These are phyloP conservation scores for Magnaporthales sp. DNA, from an alignment of 2,329 filamentous ascomycete genomes.

Conservation along the genomic window DNA sequence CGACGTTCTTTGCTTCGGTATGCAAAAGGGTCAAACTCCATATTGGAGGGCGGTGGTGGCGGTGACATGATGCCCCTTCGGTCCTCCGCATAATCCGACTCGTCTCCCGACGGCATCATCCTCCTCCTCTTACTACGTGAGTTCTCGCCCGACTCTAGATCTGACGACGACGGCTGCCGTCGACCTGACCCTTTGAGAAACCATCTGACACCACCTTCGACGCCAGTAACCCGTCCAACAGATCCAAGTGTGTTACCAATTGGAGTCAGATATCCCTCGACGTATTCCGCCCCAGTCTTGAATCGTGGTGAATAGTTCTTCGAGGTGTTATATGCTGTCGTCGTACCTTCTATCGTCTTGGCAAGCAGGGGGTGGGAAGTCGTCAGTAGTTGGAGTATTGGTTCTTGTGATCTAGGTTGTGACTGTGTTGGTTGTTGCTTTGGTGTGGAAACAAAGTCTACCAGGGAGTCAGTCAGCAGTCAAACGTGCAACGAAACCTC, in stretches of 20 bases:
- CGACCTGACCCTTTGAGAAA: conserved; percentile 44
- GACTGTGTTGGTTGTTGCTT: conserved; percentile 29
- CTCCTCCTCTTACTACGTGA: conserved; percentile 51
- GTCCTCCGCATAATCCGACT: conserved; percentile 16
- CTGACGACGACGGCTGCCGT: conserved; percentile 27
- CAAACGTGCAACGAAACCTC: conserved; percentile 12
- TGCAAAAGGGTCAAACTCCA: conserved; percentile 13
- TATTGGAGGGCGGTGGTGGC: conserved; percentile 5
- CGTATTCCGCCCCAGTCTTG: conserved; percentile 81
- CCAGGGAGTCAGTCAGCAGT: not conserved
- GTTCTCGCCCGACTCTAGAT: conserved; percentile 34
- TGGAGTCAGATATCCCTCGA: conserved; percentile 80
- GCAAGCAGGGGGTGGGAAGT: conserved; percentile 82
- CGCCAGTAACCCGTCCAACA: conserved; percentile 76
- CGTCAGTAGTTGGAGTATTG: conserved; percentile 76
- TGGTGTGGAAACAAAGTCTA: conserved; percentile 55
- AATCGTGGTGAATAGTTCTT: conserved; percentile 89
- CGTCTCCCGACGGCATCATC: conserved; percentile 20
- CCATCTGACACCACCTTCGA: conserved; percentile 80
- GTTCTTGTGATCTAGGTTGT: conserved; percentile 44
- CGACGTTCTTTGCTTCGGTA: conserved; percentile 34
- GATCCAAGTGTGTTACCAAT: conserved; percentile 80
- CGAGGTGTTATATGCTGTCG: conserved; percentile 76
- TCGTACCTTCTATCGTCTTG: conserved; percentile 73
- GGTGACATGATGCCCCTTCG: conserved; percentile 3